Conservation (phyloP, 1,284 basidiomycete genomes). For the Rhodotorula sp. region DNA sequence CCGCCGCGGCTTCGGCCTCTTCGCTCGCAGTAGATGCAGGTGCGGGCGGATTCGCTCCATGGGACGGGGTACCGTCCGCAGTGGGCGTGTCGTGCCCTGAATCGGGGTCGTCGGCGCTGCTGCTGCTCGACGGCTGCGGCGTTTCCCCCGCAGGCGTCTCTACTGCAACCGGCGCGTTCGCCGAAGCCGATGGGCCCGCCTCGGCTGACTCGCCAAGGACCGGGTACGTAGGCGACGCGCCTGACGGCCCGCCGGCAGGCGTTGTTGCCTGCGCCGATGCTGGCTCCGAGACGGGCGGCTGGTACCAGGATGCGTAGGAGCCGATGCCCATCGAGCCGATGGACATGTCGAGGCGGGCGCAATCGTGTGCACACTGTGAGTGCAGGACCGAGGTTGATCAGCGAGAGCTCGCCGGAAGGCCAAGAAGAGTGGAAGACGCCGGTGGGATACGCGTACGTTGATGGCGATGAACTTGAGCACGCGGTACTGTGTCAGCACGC, state of each 20-base stretch:
- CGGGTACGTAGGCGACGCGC: not conserved
- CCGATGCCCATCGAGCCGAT: slow-evolving; percentile 89
- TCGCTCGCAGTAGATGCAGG: not conserved
- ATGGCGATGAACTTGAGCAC: slow-evolving; percentile 98
- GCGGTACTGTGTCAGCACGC: slow-evolving; percentile 94
- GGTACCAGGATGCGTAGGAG: slow-evolving; percentile 71
- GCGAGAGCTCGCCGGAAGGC: too few relatives aligned
- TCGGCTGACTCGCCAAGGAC: not conserved
- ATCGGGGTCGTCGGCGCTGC: too few relatives aligned
- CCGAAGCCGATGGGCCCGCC: not conserved
- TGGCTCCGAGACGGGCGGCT: slow-evolving; percentile 20
- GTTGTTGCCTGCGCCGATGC: not conserved
- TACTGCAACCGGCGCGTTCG: not conserved
- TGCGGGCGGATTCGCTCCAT: not conserved
- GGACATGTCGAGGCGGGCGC: slow-evolving; percentile 69
- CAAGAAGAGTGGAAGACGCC: too few relatives aligned
- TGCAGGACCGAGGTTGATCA: not conserved
- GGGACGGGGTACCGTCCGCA: not conserved
- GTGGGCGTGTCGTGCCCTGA: slow-evolving; percentile 15
- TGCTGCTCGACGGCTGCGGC: not conserved
- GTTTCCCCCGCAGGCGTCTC: too few relatives aligned
- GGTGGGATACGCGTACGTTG: too few relatives aligned
- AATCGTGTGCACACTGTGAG: slow-evolving; percentile 64
- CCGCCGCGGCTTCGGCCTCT: not conserved
- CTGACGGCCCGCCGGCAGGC: not conserved